Percentiles rank a stretch among this genome's conserved stretches.
Evolutionary conservation across 2,329 filamentous ascomycete genomes (phyloP).

Genomic region (Pseudocercospora macadamiae): DNA sequence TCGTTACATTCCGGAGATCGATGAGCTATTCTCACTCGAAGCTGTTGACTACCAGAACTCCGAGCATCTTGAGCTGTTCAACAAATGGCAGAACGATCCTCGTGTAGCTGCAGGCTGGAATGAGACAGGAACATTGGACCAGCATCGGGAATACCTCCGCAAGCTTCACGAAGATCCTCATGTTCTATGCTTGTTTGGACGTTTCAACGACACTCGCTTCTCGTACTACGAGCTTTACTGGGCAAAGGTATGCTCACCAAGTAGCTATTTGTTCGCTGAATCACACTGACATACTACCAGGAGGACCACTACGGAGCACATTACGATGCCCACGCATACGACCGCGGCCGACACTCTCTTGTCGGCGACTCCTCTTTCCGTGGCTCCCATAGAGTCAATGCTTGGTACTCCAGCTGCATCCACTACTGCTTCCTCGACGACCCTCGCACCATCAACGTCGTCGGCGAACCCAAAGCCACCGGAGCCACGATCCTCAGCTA

Average conservation of each 20-base stretch:
- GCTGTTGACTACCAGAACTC: slow-evolving; percentile 67
- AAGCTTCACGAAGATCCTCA: slow-evolving; percentile 72
- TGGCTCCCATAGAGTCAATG: slow-evolving; percentile 58
- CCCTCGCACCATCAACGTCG: slow-evolving; percentile 56
- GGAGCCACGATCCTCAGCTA: slow-evolving; percentile 72
- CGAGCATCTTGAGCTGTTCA: slow-evolving; percentile 70
- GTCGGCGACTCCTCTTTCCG: slow-evolving; percentile 60
- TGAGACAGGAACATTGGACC: slow-evolving; percentile 72
- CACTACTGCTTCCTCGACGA: slow-evolving; percentile 64
- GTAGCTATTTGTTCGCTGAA: slow-evolving; percentile 13
- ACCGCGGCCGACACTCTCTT: slow-evolving; percentile 63
- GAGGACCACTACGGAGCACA: slow-evolving; percentile 64
- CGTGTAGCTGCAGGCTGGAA: slow-evolving; percentile 80
- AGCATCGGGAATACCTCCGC: slow-evolving; percentile 72
- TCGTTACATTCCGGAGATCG: slow-evolving; percentile 74
- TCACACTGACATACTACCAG: slow-evolving; percentile 33
- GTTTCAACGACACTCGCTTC: slow-evolving; percentile 71
- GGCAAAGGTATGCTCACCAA: slow-evolving; percentile 58
- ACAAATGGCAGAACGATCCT: slow-evolving; percentile 81
- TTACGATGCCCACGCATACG: slow-evolving; percentile 58
- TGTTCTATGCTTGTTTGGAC: slow-evolving; percentile 68
- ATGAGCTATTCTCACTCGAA: slow-evolving; percentile 75
- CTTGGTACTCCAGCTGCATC: slow-evolving; percentile 61
- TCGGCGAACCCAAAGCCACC: slow-evolving; percentile 73
- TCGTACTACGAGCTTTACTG: slow-evolving; percentile 82